Evolutionary conservation across 73 alveolate genomes (phyloP).

Genomic region (Durusdinium trenchii): DNA sequence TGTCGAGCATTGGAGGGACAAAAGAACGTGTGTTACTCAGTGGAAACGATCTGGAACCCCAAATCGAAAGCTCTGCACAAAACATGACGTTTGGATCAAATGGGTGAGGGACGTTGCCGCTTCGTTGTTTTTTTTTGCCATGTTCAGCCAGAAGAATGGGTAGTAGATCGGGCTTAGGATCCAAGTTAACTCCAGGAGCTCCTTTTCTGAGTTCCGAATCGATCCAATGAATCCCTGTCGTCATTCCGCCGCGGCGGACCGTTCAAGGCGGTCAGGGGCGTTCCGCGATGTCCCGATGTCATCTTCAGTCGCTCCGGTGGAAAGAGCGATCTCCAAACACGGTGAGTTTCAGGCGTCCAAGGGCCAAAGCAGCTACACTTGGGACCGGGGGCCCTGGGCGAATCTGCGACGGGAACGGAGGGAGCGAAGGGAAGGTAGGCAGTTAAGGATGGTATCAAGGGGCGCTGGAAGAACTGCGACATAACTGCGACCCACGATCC

Average conservation of each 20-base stretch:
- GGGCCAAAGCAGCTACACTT: slow-evolving; percentile 95
- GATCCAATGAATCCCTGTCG: background rate
- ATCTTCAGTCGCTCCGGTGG: background rate
- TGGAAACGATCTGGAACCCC: background rate
- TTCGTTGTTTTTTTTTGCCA: background rate
- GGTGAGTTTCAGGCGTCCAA: slow-evolving; percentile 48
- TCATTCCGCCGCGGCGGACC: background rate
- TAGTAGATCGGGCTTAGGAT: too few relatives aligned
- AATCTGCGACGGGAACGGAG: background rate
- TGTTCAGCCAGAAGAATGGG: too few relatives aligned
- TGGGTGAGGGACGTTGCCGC: background rate
- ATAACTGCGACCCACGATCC: background rate
- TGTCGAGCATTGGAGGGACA: background rate
- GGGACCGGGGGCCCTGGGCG: slow-evolving; percentile 7
- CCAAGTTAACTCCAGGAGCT: too few relatives aligned
- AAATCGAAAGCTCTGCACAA: background rate
- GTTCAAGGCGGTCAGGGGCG: background rate
- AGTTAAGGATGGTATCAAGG: background rate
- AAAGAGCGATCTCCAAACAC: background rate
- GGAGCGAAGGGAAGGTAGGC: background rate
- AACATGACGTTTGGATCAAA: background rate
- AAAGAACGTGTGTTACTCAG: background rate
- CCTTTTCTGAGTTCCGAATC: background rate
- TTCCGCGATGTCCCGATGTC: background rate
- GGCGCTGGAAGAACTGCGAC: background rate